phyloP scores from a whole-genome alignment of 495 filamentous ascomycete genomes.

The Massariosphaeria phaeospora region DNA sequence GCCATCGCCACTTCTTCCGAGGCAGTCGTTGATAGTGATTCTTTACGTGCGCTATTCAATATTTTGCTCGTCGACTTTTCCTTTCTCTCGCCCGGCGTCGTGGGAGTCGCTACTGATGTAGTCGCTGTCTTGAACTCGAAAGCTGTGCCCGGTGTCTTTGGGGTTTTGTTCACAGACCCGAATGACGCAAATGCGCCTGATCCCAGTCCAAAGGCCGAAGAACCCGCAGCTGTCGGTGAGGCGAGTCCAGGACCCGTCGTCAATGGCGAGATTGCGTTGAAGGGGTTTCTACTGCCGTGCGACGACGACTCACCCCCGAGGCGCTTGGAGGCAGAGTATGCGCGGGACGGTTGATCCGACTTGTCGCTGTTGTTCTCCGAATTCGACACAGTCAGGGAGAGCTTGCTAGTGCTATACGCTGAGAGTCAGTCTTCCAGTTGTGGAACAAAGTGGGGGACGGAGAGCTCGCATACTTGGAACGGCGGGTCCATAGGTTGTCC shows the following conservation, averaged over 20 bases:
- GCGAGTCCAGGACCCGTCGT: conserved; percentile 63
- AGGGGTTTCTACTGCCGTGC: conserved; percentile 76
- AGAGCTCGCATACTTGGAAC: conserved; percentile 66
- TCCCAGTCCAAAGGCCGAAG: conserved; percentile 88
- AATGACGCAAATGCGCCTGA: conserved; percentile 96
- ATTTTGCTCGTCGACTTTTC: conserved; percentile 38
- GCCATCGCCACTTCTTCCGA: conserved; percentile 29
- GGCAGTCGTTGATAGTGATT: conserved; percentile 21
- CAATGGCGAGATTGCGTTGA: conserved; percentile 71
- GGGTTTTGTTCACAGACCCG: conserved; percentile 73
- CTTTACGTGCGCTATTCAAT: conserved; percentile 20
- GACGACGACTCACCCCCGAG: conserved; percentile 72
- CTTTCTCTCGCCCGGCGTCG: conserved; percentile 61
- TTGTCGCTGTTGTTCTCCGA: conserved; percentile 54
- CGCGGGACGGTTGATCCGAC: conserved; percentile 62
- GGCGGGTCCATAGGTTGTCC: conserved; percentile 81
- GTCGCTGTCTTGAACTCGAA: conserved; percentile 61
- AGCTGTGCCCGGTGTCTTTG: conserved; percentile 78
- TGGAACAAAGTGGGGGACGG: conserved; percentile 9
- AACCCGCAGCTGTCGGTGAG: conserved; percentile 81
- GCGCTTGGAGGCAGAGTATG: conserved; percentile 59
- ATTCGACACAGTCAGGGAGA: conserved; percentile 73
- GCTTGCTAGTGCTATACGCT: conserved; percentile 67
- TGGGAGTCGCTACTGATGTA: conserved; percentile 22
- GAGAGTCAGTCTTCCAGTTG: conserved; percentile 13